Conservation (phyloP, 2,329 filamentous ascomycete genomes). For the Botrytis sinoallii region DNA sequence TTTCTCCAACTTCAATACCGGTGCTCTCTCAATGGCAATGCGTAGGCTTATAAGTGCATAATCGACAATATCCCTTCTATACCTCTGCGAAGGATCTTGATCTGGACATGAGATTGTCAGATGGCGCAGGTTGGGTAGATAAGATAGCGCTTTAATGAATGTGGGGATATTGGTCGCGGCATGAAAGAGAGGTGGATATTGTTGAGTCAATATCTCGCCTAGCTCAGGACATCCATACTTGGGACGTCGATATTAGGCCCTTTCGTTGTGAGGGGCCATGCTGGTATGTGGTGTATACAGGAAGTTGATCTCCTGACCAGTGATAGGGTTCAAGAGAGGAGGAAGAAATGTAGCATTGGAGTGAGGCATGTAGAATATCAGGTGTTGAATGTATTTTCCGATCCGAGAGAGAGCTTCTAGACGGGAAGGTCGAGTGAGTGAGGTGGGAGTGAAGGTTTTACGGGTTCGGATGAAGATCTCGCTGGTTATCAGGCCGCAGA, state of each 20-base stretch:
- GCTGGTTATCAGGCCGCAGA: slow-evolving; percentile 66
- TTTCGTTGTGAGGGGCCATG: slow-evolving; percentile 55
- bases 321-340: slow-evolving; percentile 75
- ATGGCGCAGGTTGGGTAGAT: slow-evolving; percentile 68
- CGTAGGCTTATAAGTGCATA: slow-evolving; percentile 85
- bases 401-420: slow-evolving; percentile 74
- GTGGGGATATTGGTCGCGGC: slow-evolving; percentile 83
- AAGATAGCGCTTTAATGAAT: slow-evolving; percentile 71
- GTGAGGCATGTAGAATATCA: slow-evolving; percentile 77
- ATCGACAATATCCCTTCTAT: slow-evolving; percentile 76
- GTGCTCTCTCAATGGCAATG: slow-evolving; percentile 74
- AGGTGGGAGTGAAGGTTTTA: slow-evolving; percentile 68
- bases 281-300: slow-evolving; percentile 76
- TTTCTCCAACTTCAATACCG: slow-evolving; percentile 61
- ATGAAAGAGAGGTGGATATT: slow-evolving; percentile 87
- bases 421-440: slow-evolving; percentile 71
- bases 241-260: slow-evolving; percentile 43
- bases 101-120: slow-evolving; percentile 74
- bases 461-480: slow-evolving; percentile 66
- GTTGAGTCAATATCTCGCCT: slow-evolving; percentile 76
- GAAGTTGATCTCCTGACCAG: slow-evolving; percentile 75
- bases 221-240: slow-evolving; percentile 80
- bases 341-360: slow-evolving; percentile 76
- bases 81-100: slow-evolving; percentile 65
- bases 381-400: slow-evolving; percentile 72